These are phyloP conservation scores for Trichophyton mentagrophytes DNA, from an alignment of 2,329 filamentous ascomycete species.

Conservation along the genomic window DNA sequence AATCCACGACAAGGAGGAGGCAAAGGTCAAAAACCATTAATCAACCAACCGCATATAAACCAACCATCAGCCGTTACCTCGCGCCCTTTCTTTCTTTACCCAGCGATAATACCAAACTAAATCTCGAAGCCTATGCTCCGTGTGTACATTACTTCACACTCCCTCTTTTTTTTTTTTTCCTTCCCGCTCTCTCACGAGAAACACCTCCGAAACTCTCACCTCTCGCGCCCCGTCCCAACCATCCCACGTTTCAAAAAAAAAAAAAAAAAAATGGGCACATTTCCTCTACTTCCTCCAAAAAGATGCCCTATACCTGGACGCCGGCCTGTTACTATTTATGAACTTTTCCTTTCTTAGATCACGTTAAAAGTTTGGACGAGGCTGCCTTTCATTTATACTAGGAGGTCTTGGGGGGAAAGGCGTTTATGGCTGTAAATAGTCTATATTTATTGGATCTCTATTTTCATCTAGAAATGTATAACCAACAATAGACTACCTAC, in stretches of 20 bases:
- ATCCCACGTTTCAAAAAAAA: neutral
- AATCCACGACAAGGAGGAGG: constrained; percentile 24
- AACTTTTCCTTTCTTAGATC: neutral
- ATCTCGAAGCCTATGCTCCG: neutral
- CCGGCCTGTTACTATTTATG: neutral
- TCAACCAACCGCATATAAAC: neutral
- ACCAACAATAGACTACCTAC: neutral
- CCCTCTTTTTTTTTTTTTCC: no score
- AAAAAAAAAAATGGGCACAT: neutral
- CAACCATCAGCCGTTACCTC: neutral
- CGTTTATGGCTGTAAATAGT: neutral
- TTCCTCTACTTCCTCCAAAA: neutral
- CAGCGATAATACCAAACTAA: neutral
- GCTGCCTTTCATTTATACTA: neutral
- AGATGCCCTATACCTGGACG: neutral
- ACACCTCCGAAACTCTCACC: neutral
- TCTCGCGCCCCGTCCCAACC: neutral
- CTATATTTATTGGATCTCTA: neutral
- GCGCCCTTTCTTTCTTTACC: neutral
- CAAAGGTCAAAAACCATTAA: neutral
- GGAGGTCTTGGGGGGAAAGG: neutral
- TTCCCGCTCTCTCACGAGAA: neutral
- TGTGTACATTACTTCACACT: neutral
- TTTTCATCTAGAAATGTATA: neutral
- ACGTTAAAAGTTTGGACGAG: neutral